Percentiles rank a stretch among this genome's conserved stretches.
phyloP scores from a whole-genome alignment of 73 alveolate genomes.

The Symbiodinium pilosum region DNA sequence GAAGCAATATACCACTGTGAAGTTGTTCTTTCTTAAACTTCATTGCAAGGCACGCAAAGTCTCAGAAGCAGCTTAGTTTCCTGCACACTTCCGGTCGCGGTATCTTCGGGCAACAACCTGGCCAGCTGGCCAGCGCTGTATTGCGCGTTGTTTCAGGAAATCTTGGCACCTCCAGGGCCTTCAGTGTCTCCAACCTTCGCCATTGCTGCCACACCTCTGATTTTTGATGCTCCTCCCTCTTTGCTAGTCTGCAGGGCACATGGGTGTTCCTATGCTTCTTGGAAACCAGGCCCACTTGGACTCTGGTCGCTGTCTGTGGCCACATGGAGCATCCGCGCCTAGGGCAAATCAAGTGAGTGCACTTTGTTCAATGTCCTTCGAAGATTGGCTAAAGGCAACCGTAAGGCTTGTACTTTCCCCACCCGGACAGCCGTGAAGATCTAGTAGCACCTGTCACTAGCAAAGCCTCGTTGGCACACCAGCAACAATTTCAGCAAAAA shows the following conservation, averaged over 20 bases:
- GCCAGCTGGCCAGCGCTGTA: no score
- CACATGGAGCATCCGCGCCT: slow-evolving; percentile 91
- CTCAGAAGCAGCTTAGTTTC: neutral
- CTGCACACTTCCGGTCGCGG: slow-evolving; percentile 14
- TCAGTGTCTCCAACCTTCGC: slow-evolving; percentile 51
- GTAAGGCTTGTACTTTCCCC: slow-evolving; percentile 25
- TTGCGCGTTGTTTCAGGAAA: no score
- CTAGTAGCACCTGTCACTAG: slow-evolving; percentile 44
- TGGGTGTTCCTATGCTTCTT: neutral
- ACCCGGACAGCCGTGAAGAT: slow-evolving; percentile 91
- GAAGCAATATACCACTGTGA: no score
- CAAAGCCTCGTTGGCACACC: neutral
- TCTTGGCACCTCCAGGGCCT: slow-evolving; percentile 74
- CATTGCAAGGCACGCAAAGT: no score
- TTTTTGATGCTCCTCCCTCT: neutral
- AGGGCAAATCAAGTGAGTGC: neutral
- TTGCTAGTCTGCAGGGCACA: neutral
- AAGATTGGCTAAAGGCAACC: neutral
- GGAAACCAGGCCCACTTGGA: neutral
- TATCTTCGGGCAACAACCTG: slow-evolving; percentile 63
- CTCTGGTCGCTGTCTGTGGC: slow-evolving; percentile 45
- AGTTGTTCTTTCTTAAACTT: no score
- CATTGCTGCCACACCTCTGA: slow-evolving; percentile 45
- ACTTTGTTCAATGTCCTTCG: neutral
- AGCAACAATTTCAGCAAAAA: neutral